Percentiles rank a stretch among this genome's conserved stretches.
These are phyloP conservation scores for Tephrocybe sp. DNA, from an alignment of 768 basidiomycete species.

Conservation along the genomic window DNA sequence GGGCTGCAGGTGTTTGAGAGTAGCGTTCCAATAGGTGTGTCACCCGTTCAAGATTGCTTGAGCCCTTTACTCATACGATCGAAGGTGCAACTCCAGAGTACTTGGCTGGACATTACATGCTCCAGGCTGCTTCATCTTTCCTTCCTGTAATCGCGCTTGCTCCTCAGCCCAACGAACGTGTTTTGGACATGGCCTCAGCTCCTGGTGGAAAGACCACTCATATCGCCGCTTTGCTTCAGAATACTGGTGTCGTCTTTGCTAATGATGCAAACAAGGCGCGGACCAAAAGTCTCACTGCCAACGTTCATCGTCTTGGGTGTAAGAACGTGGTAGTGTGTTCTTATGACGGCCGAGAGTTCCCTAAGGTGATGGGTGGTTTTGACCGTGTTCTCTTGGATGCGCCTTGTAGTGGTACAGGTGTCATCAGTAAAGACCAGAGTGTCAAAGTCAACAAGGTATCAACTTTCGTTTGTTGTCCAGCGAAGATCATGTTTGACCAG, in stretches of 20 bases:
- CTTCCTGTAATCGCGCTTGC: constrained; percentile 96
- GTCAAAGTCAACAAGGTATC: constrained; percentile 97
- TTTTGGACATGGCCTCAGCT: constrained; percentile 98
- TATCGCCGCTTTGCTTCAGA: constrained; percentile 94
- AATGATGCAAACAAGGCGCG: constrained; percentile 94
- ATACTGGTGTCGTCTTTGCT: constrained; percentile 96
- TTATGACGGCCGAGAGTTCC: constrained; percentile 96
- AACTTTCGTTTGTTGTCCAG: constrained; percentile 4
- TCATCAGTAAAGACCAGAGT: constrained; percentile 95
- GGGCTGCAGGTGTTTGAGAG: constrained; percentile 99
- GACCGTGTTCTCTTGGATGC: constrained; percentile 97
- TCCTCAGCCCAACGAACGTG: constrained; percentile 89
- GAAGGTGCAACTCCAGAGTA: constrained; percentile 96
- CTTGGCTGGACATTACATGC: constrained; percentile 98
- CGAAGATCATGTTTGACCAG: neutral
- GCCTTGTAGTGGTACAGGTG: constrained; percentile 96
- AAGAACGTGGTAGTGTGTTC: constrained; percentile 97
- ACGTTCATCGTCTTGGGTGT: constrained; percentile 95
- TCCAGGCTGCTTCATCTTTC: constrained; percentile 98
- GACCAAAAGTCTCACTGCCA: constrained; percentile 95
- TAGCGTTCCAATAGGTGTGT: constrained; percentile 82
- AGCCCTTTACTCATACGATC: neutral
- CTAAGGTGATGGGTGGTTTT: constrained; percentile 98
- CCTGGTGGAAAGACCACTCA: constrained; percentile 99
- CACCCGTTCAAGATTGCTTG: neutral